phyloP scores from a whole-genome alignment of 2,329 filamentous ascomycete species.

The Phialophora verrucosa region DNA sequence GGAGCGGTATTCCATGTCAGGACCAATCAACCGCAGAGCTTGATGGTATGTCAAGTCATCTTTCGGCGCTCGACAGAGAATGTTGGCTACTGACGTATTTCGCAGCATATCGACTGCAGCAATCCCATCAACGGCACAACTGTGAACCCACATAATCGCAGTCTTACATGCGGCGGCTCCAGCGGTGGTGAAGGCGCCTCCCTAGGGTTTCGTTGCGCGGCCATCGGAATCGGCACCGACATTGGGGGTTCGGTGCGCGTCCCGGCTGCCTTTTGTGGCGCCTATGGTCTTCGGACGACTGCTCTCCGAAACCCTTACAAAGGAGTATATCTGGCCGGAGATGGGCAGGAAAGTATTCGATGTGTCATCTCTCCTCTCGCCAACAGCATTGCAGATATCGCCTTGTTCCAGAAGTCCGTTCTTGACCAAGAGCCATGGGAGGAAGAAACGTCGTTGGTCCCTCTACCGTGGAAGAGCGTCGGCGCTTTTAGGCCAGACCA shows the following conservation, averaged over 20 bases:
- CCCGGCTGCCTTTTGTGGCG: slow-evolving; percentile 44
- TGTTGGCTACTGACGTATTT: background rate
- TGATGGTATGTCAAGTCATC: slow-evolving; percentile 46
- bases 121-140: slow-evolving; percentile 52
- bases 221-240: slow-evolving; percentile 59
- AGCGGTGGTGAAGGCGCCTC: slow-evolving; percentile 65
- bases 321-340: slow-evolving; percentile 17
- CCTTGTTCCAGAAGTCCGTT: too few relatives aligned
- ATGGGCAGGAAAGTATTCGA: slow-evolving; percentile 46
- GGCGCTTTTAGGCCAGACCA: too few relatives aligned
- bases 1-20: slow-evolving; percentile 55
- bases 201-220: slow-evolving; percentile 58
- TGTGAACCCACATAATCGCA: slow-evolving; percentile 60
- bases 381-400: slow-evolving; percentile 55
- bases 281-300: slow-evolving; percentile 41
- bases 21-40: slow-evolving; percentile 61
- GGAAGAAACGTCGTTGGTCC: too few relatives aligned
- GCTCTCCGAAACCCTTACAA: slow-evolving; percentile 47
- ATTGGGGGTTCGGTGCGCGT: slow-evolving; percentile 47
- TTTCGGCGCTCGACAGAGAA: slow-evolving; percentile 13
- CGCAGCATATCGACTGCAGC: slow-evolving; percentile 44
- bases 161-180: slow-evolving; percentile 59
- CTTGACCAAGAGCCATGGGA: too few relatives aligned
- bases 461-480: too few relatives aligned
- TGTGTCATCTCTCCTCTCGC: slow-evolving; percentile 61